A percentile compares a stretch with the other conserved stretches of the same genome.
phyloP scores from a whole-genome alignment of 2,329 filamentous ascomycete species.

The Fusarium annulatum region DNA sequence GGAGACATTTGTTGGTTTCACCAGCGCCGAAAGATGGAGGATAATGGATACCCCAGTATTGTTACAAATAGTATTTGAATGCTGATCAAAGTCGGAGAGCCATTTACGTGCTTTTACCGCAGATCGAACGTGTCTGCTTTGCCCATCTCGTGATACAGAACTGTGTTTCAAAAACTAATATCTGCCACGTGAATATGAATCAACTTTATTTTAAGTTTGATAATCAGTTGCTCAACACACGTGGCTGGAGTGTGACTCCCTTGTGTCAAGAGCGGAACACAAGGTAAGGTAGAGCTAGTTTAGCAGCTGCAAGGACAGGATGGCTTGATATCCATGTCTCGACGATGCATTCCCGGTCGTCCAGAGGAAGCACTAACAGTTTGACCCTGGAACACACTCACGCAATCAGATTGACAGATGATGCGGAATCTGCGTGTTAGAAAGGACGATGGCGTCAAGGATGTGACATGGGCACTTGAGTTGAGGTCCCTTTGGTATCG shows the following conservation, averaged over 20 bases:
- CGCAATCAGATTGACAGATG: neutral
- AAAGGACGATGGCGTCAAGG: neutral
- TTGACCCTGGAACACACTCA: neutral
- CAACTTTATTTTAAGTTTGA: neutral
- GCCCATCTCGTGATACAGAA: neutral
- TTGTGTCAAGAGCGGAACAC: neutral
- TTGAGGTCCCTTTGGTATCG: neutral
- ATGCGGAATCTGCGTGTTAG: neutral
- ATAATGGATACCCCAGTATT: conserved; percentile 34
- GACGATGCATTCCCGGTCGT: conserved; percentile 8
- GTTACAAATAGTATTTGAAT: conserved; percentile 5
- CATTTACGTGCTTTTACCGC: neutral
- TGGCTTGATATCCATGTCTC: neutral
- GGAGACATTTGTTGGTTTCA: neutral
- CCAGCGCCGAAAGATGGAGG: conserved; percentile 6
- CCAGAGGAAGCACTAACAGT: conserved; percentile 1
- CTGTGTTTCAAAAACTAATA: neutral
- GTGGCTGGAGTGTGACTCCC: neutral
- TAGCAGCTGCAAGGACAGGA: neutral
- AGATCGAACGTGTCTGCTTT: neutral
- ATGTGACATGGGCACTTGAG: neutral
- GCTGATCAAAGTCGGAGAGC: neutral
- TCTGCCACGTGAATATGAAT: neutral
- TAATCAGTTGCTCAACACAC: neutral
- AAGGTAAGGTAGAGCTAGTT: neutral